Evolutionary conservation across 2,329 filamentous ascomycete genomes (phyloP).

Genomic region (Drechslerella stenobrocha): DNA sequence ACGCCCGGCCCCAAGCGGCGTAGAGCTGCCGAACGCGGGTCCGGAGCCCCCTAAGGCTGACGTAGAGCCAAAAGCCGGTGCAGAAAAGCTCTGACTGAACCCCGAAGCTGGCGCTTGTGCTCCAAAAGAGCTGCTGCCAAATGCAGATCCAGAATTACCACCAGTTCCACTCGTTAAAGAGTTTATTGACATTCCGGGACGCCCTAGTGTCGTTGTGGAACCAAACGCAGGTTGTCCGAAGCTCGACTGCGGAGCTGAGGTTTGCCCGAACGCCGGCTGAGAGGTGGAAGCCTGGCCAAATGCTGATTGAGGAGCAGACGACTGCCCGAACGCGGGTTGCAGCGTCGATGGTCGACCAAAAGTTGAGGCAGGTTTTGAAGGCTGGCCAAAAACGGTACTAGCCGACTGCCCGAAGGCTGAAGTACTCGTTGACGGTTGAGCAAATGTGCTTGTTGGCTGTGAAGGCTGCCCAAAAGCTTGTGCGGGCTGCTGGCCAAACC

Average conservation of each 20-base stretch:
- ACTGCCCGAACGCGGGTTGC: constrained; percentile 53
- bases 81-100: constrained; percentile 55
- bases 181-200: constrained; percentile 58
- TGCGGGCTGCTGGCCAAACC: constrained; percentile 35
- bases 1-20: constrained; percentile 19
- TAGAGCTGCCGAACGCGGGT: constrained; percentile 21
- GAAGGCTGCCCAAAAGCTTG: constrained; percentile 48
- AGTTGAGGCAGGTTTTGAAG: constrained; percentile 18
- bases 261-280: constrained; percentile 53
- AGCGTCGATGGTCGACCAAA: constrained; percentile 38
- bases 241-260: constrained; percentile 53
- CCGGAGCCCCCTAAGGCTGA: constrained; percentile 24
- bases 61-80: constrained; percentile 15
- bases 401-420: constrained; percentile 40
- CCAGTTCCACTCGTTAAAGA: constrained; percentile 57
- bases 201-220: constrained; percentile 59
- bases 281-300: constrained; percentile 50
- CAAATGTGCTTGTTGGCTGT: constrained; percentile 47
- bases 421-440: constrained; percentile 31
- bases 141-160: constrained; percentile 52
- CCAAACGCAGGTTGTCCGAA: constrained; percentile 59
- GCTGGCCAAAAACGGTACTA: constrained; percentile 32
- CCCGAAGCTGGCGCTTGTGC: constrained; percentile 57
- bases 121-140: constrained; percentile 58
- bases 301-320: constrained; percentile 50